phyloP scores from a whole-genome alignment of 192 early-diverging fungal genomes.

The Podila clonocystis region DNA sequence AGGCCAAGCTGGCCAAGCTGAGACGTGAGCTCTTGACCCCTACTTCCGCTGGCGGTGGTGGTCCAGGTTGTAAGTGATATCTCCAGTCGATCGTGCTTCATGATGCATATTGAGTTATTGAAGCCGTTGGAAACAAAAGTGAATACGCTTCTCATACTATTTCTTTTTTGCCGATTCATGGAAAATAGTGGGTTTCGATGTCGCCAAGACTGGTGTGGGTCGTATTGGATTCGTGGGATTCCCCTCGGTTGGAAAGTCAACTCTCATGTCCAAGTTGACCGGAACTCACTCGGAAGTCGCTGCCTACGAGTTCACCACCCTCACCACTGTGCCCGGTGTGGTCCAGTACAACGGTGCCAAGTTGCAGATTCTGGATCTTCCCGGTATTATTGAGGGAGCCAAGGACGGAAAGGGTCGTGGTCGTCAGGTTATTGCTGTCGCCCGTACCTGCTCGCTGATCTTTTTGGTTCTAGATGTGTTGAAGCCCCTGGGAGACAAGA shows the following conservation, averaged over 20 bases:
- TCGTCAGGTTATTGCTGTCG: constrained; percentile 94
- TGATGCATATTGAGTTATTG: not conserved
- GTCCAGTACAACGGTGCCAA: constrained; percentile 97
- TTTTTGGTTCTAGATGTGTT: constrained; percentile 97
- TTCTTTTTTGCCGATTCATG: not conserved
- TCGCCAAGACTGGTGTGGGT: constrained; percentile 98
- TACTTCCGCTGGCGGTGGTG: constrained; percentile 85
- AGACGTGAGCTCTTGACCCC: constrained; percentile 94
- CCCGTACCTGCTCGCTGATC: constrained; percentile 96
- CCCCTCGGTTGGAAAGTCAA: constrained; percentile 98
- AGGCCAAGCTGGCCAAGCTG: constrained; percentile 98
- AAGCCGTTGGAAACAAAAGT: not conserved
- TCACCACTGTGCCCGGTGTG: constrained; percentile 98
- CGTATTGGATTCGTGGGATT: constrained; percentile 98
- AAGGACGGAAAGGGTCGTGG: constrained; percentile 99
- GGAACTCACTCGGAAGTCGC: constrained; percentile 97
- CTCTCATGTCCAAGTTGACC: constrained; percentile 97
- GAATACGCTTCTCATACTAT: not conserved
- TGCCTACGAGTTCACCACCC: constrained; percentile 99
- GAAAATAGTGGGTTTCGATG: constrained; percentile 90
- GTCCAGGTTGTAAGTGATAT: constrained; percentile 70
- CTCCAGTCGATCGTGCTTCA: not conserved
- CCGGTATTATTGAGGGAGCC: constrained; percentile 97
- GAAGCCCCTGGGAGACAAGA: constrained; percentile 95
- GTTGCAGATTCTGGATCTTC: constrained; percentile 98